Evolutionary conservation across 1,139 yeast genomes (phyloP), one percentile per base, ranked within the genome.

Genomic region (Yamadazyma spencermartinsiae): DNA sequence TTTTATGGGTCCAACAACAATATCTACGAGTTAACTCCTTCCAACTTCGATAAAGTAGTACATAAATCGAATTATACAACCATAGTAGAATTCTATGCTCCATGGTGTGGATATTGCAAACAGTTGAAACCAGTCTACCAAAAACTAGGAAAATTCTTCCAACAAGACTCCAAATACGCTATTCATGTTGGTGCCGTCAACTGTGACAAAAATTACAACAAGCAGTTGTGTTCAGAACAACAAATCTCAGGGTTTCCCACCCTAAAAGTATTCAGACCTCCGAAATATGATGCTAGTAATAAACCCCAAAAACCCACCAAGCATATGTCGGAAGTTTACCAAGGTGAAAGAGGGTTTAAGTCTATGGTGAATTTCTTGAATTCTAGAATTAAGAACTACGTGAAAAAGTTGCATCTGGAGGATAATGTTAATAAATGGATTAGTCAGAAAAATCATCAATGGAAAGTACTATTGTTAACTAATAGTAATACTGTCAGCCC

Each of bases 21-120:
- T 36, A 76, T 86, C 4, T 67, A 71, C 35, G 89, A 85, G 51
- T 64, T 86, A 34, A 71, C 73, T 9, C 64, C 80, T 0, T 54
- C 68, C 13, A 80, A 65, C 34, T 89, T 90, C 56, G 79, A 82
- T 43, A 74, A 76, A 45, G 83, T 80, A 35, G 80, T 90, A 3
- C 69, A 79, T 35, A 61, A 68, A 28, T 71, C 94, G 6, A 87
- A 88, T 57, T 86, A 87, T 50, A 84, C 95, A 3, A 66, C 96
- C 2, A 67, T 90, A 5, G 94, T 92, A 14, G 90, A 89, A 61
- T 92, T 90, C 58, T 92, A 92, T 59, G 98, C 98, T 4, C 98
- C 98, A 27, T 92, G 98, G 98, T 92, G 98, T 68, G 89, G 90
- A 1, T 80, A 84, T 55, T 85, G 94, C 53, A 72, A 77, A 46